Conservation (phyloP, 805 yeast genomes). For the Clavispora fructus region DNA sequence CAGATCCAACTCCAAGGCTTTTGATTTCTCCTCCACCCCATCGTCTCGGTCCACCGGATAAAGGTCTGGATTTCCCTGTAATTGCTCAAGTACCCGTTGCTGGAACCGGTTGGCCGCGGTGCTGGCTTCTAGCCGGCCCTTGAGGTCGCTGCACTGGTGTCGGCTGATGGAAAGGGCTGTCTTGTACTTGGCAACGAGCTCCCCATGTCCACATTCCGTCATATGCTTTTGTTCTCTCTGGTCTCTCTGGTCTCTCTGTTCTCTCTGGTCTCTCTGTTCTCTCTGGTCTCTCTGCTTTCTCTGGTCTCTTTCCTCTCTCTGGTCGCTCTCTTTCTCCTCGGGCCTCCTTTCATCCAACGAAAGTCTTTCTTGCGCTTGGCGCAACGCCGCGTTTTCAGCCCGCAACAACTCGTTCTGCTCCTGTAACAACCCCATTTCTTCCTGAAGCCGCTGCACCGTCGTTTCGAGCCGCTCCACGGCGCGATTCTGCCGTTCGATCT, state of each 20-base stretch:
- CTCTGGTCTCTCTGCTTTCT: too few species aligned
- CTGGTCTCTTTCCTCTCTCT: too few species aligned
- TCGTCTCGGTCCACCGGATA: background rate
- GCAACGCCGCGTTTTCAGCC: background rate
- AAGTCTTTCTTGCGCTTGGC: background rate
- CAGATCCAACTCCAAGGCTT: too few species aligned
- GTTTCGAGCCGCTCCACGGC: conserved; percentile 11
- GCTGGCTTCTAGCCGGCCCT: background rate
- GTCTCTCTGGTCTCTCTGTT: too few species aligned
- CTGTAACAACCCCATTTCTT: background rate
- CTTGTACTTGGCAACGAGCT: background rate
- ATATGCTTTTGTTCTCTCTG: too few species aligned
- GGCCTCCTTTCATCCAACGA: too few species aligned
- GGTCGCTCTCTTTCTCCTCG: too few species aligned
- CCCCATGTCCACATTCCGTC: background rate
- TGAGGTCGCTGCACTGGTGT: background rate
- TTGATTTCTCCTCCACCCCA: too few species aligned
- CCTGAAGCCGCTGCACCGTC: conserved; percentile 4
- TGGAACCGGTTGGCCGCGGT: background rate
- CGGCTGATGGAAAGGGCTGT: background rate
- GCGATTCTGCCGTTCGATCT: conserved; percentile 10
- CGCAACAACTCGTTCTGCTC: background rate
- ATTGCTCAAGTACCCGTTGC: background rate
- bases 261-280: too few species aligned
- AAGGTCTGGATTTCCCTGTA: background rate